phyloP scores from a whole-genome alignment of 2,329 filamentous ascomycete genomes.

The Trichoderma polysporum region DNA sequence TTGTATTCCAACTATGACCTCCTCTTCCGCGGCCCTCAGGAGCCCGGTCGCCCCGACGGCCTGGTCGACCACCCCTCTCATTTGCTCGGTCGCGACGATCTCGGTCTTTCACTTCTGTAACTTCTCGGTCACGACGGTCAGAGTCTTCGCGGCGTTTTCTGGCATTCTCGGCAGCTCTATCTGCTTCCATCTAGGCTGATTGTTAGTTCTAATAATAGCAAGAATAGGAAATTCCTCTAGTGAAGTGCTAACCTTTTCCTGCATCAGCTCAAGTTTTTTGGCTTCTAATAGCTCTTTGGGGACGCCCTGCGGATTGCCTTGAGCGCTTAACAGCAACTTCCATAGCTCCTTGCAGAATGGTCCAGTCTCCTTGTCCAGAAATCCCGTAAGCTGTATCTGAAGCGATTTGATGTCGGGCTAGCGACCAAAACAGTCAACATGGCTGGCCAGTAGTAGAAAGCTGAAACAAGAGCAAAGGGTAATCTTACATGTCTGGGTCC shows the following conservation, averaged over 20 bases:
- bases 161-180: conserved; percentile 74
- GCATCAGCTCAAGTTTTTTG: conserved; percentile 91
- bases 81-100: conserved; percentile 57
- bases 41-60: conserved; percentile 53
- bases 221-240: neutral
- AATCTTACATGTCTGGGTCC: conserved; percentile 65
- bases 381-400: conserved; percentile 92
- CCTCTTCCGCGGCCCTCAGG: conserved; percentile 45
- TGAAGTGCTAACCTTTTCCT: conserved; percentile 74
- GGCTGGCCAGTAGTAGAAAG: neutral
- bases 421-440: conserved; percentile 25
- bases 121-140: conserved; percentile 67
- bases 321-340: conserved; percentile 87
- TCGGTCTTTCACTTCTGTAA: conserved; percentile 65
- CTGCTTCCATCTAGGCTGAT: conserved; percentile 67
- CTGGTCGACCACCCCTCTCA: conserved; percentile 54
- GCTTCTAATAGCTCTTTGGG: conserved; percentile 93
- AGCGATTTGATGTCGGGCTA: conserved; percentile 95
- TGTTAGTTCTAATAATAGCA: conserved; percentile 1
- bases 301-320: conserved; percentile 83
- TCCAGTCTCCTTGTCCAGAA: conserved; percentile 88
- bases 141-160: conserved; percentile 70
- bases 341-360: conserved; percentile 91
- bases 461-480: neutral
- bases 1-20: conserved; percentile 35